Percentiles rank a stretch among this genome's conserved stretches.
Evolutionary conservation across 2,329 filamentous ascomycete genomes (phyloP).

Genomic region (Venturia effusa): DNA sequence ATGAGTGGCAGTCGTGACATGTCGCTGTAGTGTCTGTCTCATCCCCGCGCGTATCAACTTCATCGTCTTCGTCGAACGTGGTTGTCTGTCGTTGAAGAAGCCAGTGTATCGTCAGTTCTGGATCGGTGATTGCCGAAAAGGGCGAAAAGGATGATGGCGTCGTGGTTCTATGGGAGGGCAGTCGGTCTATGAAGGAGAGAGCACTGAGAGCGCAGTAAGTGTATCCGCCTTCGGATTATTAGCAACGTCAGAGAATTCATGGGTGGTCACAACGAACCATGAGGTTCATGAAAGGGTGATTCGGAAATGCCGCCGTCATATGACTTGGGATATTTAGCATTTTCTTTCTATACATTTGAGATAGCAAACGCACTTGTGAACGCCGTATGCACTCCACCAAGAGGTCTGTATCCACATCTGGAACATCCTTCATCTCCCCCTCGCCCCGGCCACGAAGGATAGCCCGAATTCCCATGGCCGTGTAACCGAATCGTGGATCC

Average conservation of each 20-base stretch:
- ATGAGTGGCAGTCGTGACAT: slow-evolving; percentile 29
- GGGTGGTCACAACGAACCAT: slow-evolving; percentile 43
- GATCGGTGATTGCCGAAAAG: slow-evolving; percentile 23
- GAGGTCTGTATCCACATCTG: slow-evolving; percentile 64
- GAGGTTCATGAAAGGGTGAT: slow-evolving; percentile 67
- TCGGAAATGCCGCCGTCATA: slow-evolving; percentile 82
- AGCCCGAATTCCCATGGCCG: slow-evolving; percentile 71
- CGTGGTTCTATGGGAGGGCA: slow-evolving; percentile 23
- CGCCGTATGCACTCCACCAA: slow-evolving; percentile 60
- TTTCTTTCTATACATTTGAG: slow-evolving; percentile 1
- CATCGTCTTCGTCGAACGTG: slow-evolving; percentile 24
- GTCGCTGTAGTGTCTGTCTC: slow-evolving; percentile 28
- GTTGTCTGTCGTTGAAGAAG: slow-evolving; percentile 36
- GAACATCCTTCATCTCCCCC: slow-evolving; percentile 43
- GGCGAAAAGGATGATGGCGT: neutral
- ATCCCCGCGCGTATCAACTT: slow-evolving; percentile 29
- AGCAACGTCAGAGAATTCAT: neutral
- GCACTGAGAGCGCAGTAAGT: slow-evolving; percentile 80
- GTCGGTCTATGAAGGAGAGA: slow-evolving; percentile 61
- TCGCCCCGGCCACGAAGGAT: slow-evolving; percentile 58
- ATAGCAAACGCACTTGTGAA: slow-evolving; percentile 33
- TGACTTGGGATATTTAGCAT: slow-evolving; percentile 37
- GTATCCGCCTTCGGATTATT: slow-evolving; percentile 56
- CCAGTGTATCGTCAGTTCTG: slow-evolving; percentile 32
- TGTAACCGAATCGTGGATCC: slow-evolving; percentile 82